Base-by-base conservation (phyloP, 129 eudicot genomes). In the Flaveria ramosissima region DNA sequence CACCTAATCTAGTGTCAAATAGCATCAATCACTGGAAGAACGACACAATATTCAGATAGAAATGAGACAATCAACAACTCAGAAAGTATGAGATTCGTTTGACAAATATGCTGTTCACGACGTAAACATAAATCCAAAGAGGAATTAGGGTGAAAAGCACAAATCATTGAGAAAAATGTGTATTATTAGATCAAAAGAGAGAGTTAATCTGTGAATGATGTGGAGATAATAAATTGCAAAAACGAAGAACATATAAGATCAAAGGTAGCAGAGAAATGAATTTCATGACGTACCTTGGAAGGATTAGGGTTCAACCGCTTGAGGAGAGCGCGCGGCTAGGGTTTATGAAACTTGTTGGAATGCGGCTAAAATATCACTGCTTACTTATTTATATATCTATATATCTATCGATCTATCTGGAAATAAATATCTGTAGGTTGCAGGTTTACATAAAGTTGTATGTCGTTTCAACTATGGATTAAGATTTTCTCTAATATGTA, bases 241-340 rank as follows among this genome's bases (percentile, higher is more conserved):
- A 27, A 16, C 12, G 7, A 53, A 10, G 32, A 67, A 32, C 39
- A 32, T 4, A 32, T 32, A 4, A 32, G 39, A 32, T 46, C 1
- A 62, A 19, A 56, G 8, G 12, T 6, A 64, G 36, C 9, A 63
- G 57, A 80, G 50, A 4, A 57, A 46, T 21, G 57, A 21, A 46
- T 0, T 21, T 41, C 41, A 1, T 32, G 7, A 32, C 15, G 36
- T 68, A 76, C 78, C 80, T 70, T 24, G 53, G 67, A 75, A 6
- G 47, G 30, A 14, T 76, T 81, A 75, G 80, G 84, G 80, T 75
- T 75, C 55, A 45, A 45, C 39, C 39, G 39, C 39, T 32, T 32
- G 7, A 11, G 48, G 13, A 45, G 24, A 57, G 48, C 52, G n/a
- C 15, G 71, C 87, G 84, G 87, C 87, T 79, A 84, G 87, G 87